A percentile compares a stretch with the other conserved stretches of the same genome.
Conservation (phyloP, 2,329 filamentous ascomycete species). For the Colletotrichum neosansevieriae region DNA sequence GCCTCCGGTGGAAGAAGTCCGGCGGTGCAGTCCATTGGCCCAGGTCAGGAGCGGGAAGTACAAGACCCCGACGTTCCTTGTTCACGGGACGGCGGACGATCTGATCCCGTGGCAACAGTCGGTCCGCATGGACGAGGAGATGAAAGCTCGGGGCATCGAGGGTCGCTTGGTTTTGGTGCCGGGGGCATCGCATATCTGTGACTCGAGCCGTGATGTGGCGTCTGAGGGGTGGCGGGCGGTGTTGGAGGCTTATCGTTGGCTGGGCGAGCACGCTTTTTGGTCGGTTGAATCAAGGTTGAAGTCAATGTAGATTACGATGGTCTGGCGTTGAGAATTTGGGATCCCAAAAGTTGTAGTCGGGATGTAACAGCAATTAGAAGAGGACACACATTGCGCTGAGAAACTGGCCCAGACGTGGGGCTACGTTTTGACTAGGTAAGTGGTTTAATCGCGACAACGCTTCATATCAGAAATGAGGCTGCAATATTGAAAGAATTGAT, state of each 20-base stretch:
- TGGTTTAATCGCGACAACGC: no score
- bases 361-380: no score
- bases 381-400: no score
- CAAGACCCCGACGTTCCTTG: constrained; percentile 31
- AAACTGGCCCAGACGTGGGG: no score
- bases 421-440: no score
- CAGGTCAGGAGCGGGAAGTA: constrained; percentile 30
- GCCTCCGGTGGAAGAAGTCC: constrained; percentile 22
- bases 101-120: constrained; percentile 35
- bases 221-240: constrained; percentile 12
- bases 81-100: constrained; percentile 35
- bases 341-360: no score
- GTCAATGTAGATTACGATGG: no score
- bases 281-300: no score
- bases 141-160: not conserved
- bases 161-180: not conserved
- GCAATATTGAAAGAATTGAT: no score
- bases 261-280: not conserved
- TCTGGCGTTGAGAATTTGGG: no score
- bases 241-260: constrained; percentile 9
- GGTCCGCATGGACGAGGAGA: constrained; percentile 8
- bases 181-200: constrained; percentile 11
- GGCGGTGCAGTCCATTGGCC: constrained; percentile 28
- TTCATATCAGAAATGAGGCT: no score
- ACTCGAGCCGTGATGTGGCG: constrained; percentile 3